Percentiles rank a stretch among this genome's conserved stretches.
phyloP scores from a whole-genome alignment of 768 basidiomycete species.

The Hemileccinum impolitum region DNA sequence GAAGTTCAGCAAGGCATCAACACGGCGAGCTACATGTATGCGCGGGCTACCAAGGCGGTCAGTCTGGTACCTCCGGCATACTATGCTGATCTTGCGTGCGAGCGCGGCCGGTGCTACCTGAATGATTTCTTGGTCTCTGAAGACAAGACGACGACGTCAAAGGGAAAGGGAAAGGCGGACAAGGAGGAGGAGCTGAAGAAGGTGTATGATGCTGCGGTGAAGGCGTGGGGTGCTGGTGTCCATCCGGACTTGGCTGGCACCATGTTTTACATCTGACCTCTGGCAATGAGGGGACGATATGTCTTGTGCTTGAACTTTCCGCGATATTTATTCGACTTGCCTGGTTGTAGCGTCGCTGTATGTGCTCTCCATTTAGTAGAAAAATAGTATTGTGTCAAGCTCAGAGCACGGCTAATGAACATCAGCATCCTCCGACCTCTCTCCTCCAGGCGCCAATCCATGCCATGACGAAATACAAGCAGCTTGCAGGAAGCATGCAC shows the following conservation, averaged over 20 bases:
- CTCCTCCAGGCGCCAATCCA: constrained; percentile 52
- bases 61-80: constrained; percentile 78
- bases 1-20: constrained; percentile 73
- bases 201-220: constrained; percentile 20
- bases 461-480: constrained; percentile 77
- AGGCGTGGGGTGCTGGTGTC: constrained; percentile 53
- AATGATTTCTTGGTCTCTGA: constrained; percentile 64
- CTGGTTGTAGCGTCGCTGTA: neutral
- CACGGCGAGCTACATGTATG: constrained; percentile 69
- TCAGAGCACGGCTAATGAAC: too few relatives aligned
- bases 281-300: too few relatives aligned
- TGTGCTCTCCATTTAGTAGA: neutral
- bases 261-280: constrained; percentile 72
- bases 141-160: constrained; percentile 41
- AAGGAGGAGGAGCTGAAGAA: constrained; percentile 27
- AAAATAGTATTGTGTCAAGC: too few relatives aligned
- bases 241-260: constrained; percentile 53
- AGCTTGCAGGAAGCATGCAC: constrained; percentile 70
- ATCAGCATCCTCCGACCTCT: constrained; percentile 32
- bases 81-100: constrained; percentile 81
- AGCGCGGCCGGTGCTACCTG: constrained; percentile 72
- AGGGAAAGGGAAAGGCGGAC: constrained; percentile 31
- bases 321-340: neutral
- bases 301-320: too few relatives aligned
- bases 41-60: constrained; percentile 80